Percentiles rank a stretch among this genome's conserved stretches.
Evolutionary conservation across 2,329 filamentous ascomycete genomes (phyloP).

Genomic region (Fusarium abutilonis): DNA sequence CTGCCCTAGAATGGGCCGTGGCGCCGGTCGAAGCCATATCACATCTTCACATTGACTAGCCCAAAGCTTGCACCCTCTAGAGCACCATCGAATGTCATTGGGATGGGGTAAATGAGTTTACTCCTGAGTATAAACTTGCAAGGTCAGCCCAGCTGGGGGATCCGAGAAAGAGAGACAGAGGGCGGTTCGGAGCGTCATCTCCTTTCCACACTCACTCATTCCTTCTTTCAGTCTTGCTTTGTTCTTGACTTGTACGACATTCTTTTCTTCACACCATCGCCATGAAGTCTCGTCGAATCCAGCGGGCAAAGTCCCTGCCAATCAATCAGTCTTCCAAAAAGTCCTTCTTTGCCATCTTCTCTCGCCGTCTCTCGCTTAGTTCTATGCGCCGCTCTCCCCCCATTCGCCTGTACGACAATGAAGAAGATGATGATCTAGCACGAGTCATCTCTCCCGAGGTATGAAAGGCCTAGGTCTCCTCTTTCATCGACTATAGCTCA

Average conservation of each 20-base stretch:
- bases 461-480: not conserved
- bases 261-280: constrained; percentile 1
- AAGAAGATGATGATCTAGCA: constrained; percentile 17
- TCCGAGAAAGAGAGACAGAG: constrained; percentile 3
- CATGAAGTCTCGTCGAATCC: constrained; percentile 29
- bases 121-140: constrained; percentile 29
- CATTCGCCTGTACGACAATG: constrained; percentile 27
- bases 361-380: constrained; percentile 28
- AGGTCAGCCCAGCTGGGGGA: not conserved
- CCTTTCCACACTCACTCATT: constrained; percentile 12
- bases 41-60: constrained; percentile 19
- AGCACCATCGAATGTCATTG: not conserved
- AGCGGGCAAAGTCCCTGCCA: constrained; percentile 32
- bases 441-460: constrained; percentile 21
- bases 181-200: constrained; percentile 13
- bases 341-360: constrained; percentile 27
- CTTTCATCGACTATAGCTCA: not conserved
- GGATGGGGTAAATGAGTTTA: not conserved
- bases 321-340: constrained; percentile 13
- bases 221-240: not conserved
- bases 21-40: constrained; percentile 26
- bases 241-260: not conserved
- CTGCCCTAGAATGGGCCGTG: constrained; percentile 3
- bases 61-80: constrained; percentile 29
- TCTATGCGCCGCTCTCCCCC: constrained; percentile 14